Base-by-base conservation (phyloP, 768 basidiomycete species). In the Russula foetens region DNA sequence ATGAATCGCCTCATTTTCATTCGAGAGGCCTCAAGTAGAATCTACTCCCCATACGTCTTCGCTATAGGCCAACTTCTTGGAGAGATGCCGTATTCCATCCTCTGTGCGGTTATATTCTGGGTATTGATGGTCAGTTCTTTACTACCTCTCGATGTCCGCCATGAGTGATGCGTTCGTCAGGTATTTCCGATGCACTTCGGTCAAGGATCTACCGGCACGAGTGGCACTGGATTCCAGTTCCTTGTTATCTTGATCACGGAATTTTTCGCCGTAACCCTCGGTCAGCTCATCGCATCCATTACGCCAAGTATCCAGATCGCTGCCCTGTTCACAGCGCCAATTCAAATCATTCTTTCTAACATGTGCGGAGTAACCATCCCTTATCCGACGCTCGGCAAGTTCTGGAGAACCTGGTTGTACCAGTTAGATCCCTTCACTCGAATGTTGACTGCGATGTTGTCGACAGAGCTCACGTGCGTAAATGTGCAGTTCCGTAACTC, bases 301-400 rank as follows among this genome's bases (percentile, higher is more conserved):
- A 84, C 85, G 1, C 90, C 92, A 0, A 83, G 84, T 54, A 80
- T 93, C 56, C 84, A 65, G 49, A 79, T 75, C 45, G 89, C 90
- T 8, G 86, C 88, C 7, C 74, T 92, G 56, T 88, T 85, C 75
- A 92, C 89, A 69, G 86, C 90, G 2, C 86, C 90, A 77, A 62
- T 91, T 45, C 74, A 78, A 24, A 70, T 86, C 31, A 74, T 86
- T 45, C 80, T 91, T 47, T 72, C 79, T 5, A 80, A 85, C 28
- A 89, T 92, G 79, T 90, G 88, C 67, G 91, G 92, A 69, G 88
- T 92, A 12, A 86, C 87, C 0, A 81, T 91, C 56, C 88, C 88
- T 0, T 85, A 81, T 60, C 81, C 84, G 0, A 76, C 78, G 2
- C 73, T 92, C 71, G 75, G 77, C n/a, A 70, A 70, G 29, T 91